Base-by-base conservation (phyloP, 257 asterid species). In the Ophiorrhiza pumila region DNA sequence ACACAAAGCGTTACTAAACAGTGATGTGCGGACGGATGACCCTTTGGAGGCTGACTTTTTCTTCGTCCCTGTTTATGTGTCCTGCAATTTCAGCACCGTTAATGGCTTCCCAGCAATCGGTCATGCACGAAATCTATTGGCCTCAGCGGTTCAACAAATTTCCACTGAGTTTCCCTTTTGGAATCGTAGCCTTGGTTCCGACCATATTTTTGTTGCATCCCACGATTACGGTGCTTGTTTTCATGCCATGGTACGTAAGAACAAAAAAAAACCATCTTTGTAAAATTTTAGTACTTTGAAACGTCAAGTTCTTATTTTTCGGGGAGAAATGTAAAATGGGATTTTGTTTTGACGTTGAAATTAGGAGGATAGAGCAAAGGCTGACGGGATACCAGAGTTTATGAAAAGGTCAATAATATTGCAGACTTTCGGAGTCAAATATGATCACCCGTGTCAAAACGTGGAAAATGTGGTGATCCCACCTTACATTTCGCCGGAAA, bases 201-300 rank as follows among this genome's bases (percentile, higher is more conserved):
- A 95, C 83, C 99, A 95, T 46, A 80, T 95, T 39, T 89, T 95
- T 18, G 96, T 95, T 34, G 98, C 98, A 3, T 89, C 99, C 22
- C 99, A 95, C 76, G 99, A 95, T 79, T 95, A 88, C 60, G 99
- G 98, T 18, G 83, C 99, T 25, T 95, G 99, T 72, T 95, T 95
- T 76, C 98, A 95, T 85, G 86, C 98, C 63, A 78, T 95, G 96
- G 99, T 95, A 71, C 7, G 68, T 31, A 10, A 12, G 12, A 27
- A 10, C 31, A 7, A 46, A 53, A 17, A 49, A 12, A 20, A 31
- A n/a, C 15, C 43, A 62, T 31, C 42, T 17, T 27, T 10, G 27
- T 1, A 27, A 46, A 8, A 27, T 66, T 39, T 61, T 64, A n/a
- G n/a, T n/a, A n/a, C n/a, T n/a, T n/a, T n/a, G n/a, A n/a, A n/a